These are phyloP conservation scores for Globisporangium barbulae DNA, from an alignment of 352 stramenopile genomes.

Conservation along the genomic window DNA sequence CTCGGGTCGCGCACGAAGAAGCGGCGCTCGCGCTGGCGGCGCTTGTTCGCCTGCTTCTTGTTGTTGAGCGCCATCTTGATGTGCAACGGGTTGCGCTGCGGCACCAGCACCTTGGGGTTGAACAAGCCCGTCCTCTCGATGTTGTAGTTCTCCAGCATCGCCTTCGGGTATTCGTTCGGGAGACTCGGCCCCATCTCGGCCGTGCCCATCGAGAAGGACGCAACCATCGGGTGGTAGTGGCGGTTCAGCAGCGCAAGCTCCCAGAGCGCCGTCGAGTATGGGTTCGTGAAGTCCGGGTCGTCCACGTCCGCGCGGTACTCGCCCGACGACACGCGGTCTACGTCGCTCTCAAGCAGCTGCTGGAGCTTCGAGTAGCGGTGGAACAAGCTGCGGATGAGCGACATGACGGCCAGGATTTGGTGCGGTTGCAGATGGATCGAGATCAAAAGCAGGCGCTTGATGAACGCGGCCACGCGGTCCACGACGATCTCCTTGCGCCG, in stretches of 20 bases:
- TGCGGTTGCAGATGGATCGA: constrained; percentile 83
- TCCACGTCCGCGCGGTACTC: constrained; percentile 90
- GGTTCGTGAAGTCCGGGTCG: constrained; percentile 95
- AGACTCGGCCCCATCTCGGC: constrained; percentile 54
- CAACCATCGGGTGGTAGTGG: constrained; percentile 83
- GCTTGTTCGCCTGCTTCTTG: constrained; percentile 33
- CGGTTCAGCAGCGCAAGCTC: constrained; percentile 88
- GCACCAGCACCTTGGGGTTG: constrained; percentile 55
- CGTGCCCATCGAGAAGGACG: constrained; percentile 60
- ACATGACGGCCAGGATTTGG: constrained; percentile 84
- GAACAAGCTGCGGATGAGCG: constrained; percentile 86
- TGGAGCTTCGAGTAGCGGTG: constrained; percentile 92
- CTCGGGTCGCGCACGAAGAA: constrained; percentile 70
- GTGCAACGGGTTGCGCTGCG: constrained; percentile 64
- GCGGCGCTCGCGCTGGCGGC: constrained; percentile 49
- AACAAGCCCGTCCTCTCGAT: constrained; percentile 38
- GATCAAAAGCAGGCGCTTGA: constrained; percentile 92
- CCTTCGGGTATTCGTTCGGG: constrained; percentile 62
- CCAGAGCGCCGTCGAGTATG: constrained; percentile 92
- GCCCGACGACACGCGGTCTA: constrained; percentile 92
- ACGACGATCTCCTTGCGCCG: constrained; percentile 94
- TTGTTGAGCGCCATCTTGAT: constrained; percentile 51
- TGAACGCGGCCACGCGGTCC: constrained; percentile 92
- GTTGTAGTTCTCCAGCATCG: constrained; percentile 66
- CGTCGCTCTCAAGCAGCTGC: constrained; percentile 95